Evolutionary conservation across 345 rosid genomes (phyloP).

Genomic region (Boechera retrofracta): DNA sequence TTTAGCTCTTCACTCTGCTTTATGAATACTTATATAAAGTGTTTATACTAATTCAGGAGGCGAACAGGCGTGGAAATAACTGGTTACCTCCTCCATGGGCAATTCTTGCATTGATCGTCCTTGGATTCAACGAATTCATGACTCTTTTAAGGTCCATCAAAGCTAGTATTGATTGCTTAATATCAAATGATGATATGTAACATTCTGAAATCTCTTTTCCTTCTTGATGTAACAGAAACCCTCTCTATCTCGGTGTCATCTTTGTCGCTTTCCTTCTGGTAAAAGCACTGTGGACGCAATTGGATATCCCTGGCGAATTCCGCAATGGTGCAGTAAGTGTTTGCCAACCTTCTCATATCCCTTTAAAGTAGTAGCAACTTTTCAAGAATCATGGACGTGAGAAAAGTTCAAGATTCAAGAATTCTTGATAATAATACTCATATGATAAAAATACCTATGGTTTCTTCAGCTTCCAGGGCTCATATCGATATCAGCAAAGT

Average conservation of each 20-base stretch:
- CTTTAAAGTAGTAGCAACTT: not conserved
- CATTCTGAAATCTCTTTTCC: constrained; percentile 10
- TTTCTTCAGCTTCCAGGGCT: constrained; percentile 83
- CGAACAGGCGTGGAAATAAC: constrained; percentile 78
- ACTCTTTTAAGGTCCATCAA: constrained; percentile 76
- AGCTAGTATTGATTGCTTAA: constrained; percentile 14
- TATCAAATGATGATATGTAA: constrained; percentile 3
- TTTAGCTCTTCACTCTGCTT: not conserved
- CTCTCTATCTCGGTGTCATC: constrained; percentile 68
- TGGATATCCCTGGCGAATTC: constrained; percentile 88
- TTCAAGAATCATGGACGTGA: constrained; percentile 8
- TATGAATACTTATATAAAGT: not conserved
- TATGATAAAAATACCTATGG: constrained; percentile 10
- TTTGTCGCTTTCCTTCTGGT: constrained; percentile 68
- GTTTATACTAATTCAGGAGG: constrained; percentile 67
- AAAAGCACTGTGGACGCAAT: constrained; percentile 92
- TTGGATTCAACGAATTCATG: constrained; percentile 98
- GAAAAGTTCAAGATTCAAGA: constrained; percentile 12
- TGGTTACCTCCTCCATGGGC: constrained; percentile 99
- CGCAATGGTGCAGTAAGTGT: constrained; percentile 89
- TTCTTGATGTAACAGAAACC: constrained; percentile 68
- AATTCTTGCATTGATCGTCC: constrained; percentile 71
- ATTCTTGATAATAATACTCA: not conserved
- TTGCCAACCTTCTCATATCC: not conserved
- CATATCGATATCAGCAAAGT: constrained; percentile 76